phyloP scores from a whole-genome alignment of 192 early-diverging fungal genomes.

The Backusella luteola region DNA sequence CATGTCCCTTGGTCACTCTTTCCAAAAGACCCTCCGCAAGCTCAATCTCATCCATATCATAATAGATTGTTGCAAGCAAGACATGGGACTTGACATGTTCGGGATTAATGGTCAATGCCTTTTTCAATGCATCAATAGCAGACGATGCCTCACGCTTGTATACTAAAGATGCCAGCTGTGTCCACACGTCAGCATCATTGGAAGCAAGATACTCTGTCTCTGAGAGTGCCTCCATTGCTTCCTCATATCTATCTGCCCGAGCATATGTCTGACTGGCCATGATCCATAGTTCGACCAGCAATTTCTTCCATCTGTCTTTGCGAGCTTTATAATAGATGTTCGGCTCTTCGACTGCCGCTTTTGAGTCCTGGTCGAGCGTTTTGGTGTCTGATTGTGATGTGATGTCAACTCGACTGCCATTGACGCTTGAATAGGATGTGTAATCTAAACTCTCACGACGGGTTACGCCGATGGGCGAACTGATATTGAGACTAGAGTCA shows the following conservation, averaged over 20 bases:
- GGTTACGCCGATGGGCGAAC: not conserved
- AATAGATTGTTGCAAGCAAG: not conserved
- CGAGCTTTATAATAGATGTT: not conserved
- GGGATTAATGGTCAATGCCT: slow-evolving; percentile 1
- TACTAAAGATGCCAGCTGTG: slow-evolving; percentile 43
- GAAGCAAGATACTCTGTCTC: not conserved
- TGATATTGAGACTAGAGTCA: not conserved
- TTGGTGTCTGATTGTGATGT: not conserved
- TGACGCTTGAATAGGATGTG: not conserved
- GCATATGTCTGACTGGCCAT: slow-evolving; percentile 5
- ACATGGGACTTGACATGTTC: not conserved
- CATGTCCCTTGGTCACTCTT: not conserved
- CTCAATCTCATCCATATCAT: not conserved
- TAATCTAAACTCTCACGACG: not conserved
- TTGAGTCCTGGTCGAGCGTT: not conserved
- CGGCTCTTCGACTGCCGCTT: not conserved
- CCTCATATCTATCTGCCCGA: not conserved
- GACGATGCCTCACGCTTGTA: slow-evolving; percentile 42
- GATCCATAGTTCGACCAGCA: slow-evolving; percentile 54
- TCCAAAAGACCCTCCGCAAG: slow-evolving; percentile 7
- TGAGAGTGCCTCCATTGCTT: not conserved
- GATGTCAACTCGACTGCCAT: not conserved
- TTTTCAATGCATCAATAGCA: slow-evolving; percentile 25
- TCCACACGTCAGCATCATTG: slow-evolving; percentile 17
- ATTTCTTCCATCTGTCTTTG: slow-evolving; percentile 18